Evolutionary conservation across 2,329 filamentous ascomycete species (phyloP).

Genomic region (Penicillium polonicum): DNA sequence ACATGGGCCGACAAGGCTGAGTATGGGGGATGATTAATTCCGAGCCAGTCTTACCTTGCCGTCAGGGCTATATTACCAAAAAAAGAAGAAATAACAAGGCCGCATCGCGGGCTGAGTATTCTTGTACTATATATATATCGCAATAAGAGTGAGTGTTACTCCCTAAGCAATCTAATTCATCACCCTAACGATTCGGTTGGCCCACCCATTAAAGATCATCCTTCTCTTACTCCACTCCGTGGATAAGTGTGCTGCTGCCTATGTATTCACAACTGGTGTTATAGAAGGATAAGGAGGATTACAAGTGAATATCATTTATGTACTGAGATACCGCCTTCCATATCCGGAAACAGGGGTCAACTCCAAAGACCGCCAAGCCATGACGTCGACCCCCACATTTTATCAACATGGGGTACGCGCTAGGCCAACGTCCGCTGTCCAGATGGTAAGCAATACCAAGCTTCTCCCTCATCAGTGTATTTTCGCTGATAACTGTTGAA

Average conservation of each 20-base stretch:
- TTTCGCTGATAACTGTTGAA: not conserved
- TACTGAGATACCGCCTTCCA: not conserved
- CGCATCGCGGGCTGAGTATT: too few relatives aligned
- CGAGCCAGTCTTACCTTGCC: not conserved
- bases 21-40: too few relatives aligned
- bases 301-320: not conserved
- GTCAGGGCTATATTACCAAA: too few relatives aligned
- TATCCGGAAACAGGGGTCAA: not conserved
- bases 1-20: too few relatives aligned
- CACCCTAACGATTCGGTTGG: too few relatives aligned
- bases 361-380: slow-evolving; percentile 8
- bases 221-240: too few relatives aligned
- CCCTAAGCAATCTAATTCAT: too few relatives aligned
- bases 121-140: too few relatives aligned
- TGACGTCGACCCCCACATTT: slow-evolving; percentile 14
- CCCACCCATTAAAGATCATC: too few relatives aligned
- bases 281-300: not conserved
- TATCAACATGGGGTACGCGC: not conserved
- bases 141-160: too few relatives aligned
- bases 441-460: slow-evolving; percentile 4
- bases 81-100: too few relatives aligned
- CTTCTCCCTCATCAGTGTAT: not conserved
- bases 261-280: not conserved
- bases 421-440: not conserved
- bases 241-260: too few relatives aligned